Base-by-base conservation (phyloP, 169 alveolate species). In the Plasmodium coatneyi region DNA sequence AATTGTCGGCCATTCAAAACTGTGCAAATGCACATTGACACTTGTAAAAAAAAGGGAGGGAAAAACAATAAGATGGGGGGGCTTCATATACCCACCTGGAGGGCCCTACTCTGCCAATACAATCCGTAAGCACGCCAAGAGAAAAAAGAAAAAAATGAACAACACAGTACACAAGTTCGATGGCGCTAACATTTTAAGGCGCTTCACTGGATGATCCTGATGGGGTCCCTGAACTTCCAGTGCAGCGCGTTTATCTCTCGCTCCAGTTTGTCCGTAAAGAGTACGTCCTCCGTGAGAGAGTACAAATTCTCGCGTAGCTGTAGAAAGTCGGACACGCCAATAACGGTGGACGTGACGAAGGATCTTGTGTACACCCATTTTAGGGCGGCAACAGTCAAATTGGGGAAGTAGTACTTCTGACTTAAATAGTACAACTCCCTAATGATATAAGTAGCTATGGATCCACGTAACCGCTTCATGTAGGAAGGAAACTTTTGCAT, bases 151-250 rank as follows among this genome's bases (percentile, higher is more conserved):
- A 66, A 28, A 66, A 12, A 66, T 25, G 7, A 9, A 25, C 16
- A 19, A 4, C 36, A 25, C 76, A 25, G 16, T 28, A 25, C 76
- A 19, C 36, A 66, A 22, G 22, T 22, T 66, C 36, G 36, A 28
- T 66, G 36, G 34, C 76, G 14, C 76, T 66, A 49, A 9, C 54
- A 49, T n/a, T 25, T 19, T 25, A 1, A 25, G 2, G 30, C 34
- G 34, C 12, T 1, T 78, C 90, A 96, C 56, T 97, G 98, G 54
- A 96, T 92, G 30, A 96, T 96, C 56, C 98, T 56, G 49, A 97
- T 52, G 19, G 97, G 97, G 66, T 97, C 98, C 25, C 98, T 92
- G 97, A 97, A 96, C 87, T 96, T 96, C 98, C 98, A 97, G 89
- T 97, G 97, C 54, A 97, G 49, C 78, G 93, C 97, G 90, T 97